phyloP scores from a whole-genome alignment of 1,284 basidiomycete species.

The Leccinum subrobustum region DNA sequence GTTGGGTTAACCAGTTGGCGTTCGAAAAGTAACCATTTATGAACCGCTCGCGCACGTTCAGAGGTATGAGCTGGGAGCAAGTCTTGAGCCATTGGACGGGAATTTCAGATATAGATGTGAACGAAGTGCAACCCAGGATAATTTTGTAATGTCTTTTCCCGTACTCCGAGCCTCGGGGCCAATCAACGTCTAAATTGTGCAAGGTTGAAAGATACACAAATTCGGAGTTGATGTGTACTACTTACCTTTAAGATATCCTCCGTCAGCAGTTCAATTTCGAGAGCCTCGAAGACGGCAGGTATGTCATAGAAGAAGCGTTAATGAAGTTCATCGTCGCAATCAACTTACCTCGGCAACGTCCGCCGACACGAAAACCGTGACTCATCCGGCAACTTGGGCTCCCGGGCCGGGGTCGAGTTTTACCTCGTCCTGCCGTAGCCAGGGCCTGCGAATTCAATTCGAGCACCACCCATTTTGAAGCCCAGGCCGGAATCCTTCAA shows the following conservation, averaged over 20 bases:
- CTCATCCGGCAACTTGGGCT: too few species aligned
- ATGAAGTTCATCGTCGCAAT: not conserved
- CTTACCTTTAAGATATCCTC: constrained; percentile 78
- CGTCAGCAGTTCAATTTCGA: constrained; percentile 85
- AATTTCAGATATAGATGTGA: constrained; percentile 73
- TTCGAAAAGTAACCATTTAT: constrained; percentile 70
- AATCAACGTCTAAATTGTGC: constrained; percentile 36
- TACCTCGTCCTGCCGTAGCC: too few species aligned
- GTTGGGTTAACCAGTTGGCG: constrained; percentile 73
- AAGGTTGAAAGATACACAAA: not conserved
- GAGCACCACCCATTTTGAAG: not conserved
- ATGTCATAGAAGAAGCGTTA: constrained; percentile 41
- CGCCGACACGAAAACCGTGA: constrained; percentile 61
- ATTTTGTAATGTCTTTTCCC: constrained; percentile 63
- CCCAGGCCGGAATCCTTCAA: not conserved
- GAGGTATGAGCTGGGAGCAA: constrained; percentile 75
- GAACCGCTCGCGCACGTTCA: constrained; percentile 60
- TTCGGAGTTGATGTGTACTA: not conserved
- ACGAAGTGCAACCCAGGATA: constrained; percentile 81
- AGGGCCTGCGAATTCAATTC: not conserved
- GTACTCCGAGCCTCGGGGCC: constrained; percentile 38
- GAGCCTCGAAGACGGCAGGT: constrained; percentile 65
- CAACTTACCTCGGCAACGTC: constrained; percentile 47
- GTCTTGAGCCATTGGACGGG: constrained; percentile 82
- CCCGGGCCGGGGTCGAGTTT: too few species aligned